Base-by-base conservation (phyloP, 306 rosid species). In the Crotalaria pallida region DNA sequence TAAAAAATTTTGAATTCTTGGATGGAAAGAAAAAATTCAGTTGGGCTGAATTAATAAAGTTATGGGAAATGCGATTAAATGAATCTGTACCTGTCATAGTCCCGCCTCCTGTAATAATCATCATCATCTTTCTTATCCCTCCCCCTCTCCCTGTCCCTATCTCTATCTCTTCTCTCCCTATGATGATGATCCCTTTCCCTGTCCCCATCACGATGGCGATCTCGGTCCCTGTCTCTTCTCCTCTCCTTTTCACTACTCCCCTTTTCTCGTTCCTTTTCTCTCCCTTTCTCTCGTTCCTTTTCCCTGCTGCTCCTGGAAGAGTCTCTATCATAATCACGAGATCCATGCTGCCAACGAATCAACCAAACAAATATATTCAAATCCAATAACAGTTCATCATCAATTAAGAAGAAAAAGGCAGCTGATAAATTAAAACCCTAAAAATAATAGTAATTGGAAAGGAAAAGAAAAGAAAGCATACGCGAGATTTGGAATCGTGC, bases 271-370 rank as follows among this genome's bases (percentile, higher is more conserved):
- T 82, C 85, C 71, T 59, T 69, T 26, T 82, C 86, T 60, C 86
- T 71, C 48, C 96, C 98, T 65, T 89, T 92, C 12, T 87, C 97
- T 40, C 89, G 85, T 10, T 85, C 98, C 88, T 85, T 93, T 10
- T 94, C 98, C 65, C 96, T 80, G 71, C 96, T 93, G n/a, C n/a
- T n/a, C 82, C 86, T 90, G 7, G 98, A 90, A 63, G 96, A 87
- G 21, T 80, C 96, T 65, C 92, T 90, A 65, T 94, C 98, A 59
- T 84, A 79, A 70, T 94, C 98, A 13, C 89, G 95, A 48, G 88
- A 87, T 21, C 81, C 92, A 57, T 78, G 89, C 98, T 90, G 91
- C 77, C 79, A 74, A 17, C 55, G 41, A 21, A 69, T n/a, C 47
- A 23, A 38, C 34, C 19, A 63, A 71, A 36, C 10, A 18, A 69